A percentile compares a stretch with the other conserved stretches of the same genome.
Evolutionary conservation across 1,284 basidiomycete genomes (phyloP).

Genomic region (Taiwanofungus camphoratus): DNA sequence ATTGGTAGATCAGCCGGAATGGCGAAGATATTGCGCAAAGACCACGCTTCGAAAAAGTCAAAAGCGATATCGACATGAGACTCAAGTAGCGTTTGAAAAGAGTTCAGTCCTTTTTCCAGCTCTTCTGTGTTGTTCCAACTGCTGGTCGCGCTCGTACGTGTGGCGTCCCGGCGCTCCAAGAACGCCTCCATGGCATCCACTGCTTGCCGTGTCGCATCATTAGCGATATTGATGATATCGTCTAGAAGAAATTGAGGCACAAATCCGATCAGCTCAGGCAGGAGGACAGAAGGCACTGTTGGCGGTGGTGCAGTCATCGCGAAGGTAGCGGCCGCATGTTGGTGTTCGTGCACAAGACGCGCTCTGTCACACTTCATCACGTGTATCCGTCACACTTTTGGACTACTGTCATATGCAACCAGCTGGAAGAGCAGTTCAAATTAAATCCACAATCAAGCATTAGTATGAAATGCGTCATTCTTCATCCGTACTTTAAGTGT

Average conservation of each 20-base stretch:
- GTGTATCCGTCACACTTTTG: too few species aligned
- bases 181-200: conserved; percentile 73
- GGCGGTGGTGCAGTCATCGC: conserved; percentile 20
- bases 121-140: conserved; percentile 61
- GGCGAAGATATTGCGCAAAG: conserved; percentile 69
- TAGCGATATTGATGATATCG: conserved; percentile 62
- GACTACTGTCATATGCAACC: too few species aligned
- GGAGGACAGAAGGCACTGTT: conserved; percentile 42
- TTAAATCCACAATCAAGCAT: too few species aligned
- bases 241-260: conserved; percentile 65
- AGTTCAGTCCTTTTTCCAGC: conserved; percentile 66
- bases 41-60: conserved; percentile 78
- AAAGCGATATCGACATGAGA: conserved; percentile 76
- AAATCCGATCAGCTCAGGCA: conserved; percentile 62
- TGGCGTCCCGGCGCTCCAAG: conserved; percentile 61
- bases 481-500: too few species aligned
- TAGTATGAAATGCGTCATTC: too few species aligned
- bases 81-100: conserved; percentile 73
- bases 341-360: too few species aligned
- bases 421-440: too few species aligned
- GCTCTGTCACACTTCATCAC: too few species aligned
- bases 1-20: conserved; percentile 58
- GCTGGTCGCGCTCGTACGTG: conserved; percentile 37
- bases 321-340: too few species aligned
- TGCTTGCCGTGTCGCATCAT: conserved; percentile 62